Evolutionary conservation across 495 filamentous ascomycete genomes (phyloP), one percentile per base, ranked within the genome.

Genomic region (Pseudomonodictys pantanalensis): DNA sequence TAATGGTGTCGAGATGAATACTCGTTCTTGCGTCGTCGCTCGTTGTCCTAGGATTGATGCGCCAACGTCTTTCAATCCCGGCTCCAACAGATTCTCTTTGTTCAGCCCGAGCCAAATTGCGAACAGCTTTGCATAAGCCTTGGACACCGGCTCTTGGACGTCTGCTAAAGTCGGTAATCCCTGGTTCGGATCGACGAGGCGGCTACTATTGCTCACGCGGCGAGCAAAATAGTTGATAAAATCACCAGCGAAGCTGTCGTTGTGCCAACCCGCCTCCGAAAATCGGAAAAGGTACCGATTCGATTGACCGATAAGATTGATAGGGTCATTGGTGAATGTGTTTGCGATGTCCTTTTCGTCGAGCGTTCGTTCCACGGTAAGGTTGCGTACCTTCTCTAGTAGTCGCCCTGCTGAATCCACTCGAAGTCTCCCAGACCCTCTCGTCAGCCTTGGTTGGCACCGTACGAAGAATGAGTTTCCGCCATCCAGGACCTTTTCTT

Each of bases 1-100:
- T 52, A 75, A 71, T 1, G 59, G 29, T 0, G 41, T 53, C 0
- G 70, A 68, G 4, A 79, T 50, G 56, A 79, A 78, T 17, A 81
- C 60, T 0, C 75, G 73, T 3, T 60, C 64, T 23, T 70, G 62
- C 4, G 30, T 12, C 0, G 48, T 18, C 5, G 60, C 48, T 1
- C 52, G 43, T 0, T 8, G 59, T 5, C 60, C 69, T 2, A 25
- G 0, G 10, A 65, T n/a, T 0, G 17, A 23, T 2, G 44, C 7
- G 9, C 7, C n/a, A 2, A 23, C 11, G 4, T 41, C 41, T 0
- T 22, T 8, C 6, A 48, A 2, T 11, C 66, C 47, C 2, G 51
- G 4, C 0, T 54, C 32, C 30, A 79, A 70, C 8, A 72, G 18
- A 6, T 51, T 55, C 15, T 70, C 29, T 1, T 47, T 18, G 52